Evolutionary conservation across 257 asterid genomes (phyloP).

Genomic region (Verbena officinalis): DNA sequence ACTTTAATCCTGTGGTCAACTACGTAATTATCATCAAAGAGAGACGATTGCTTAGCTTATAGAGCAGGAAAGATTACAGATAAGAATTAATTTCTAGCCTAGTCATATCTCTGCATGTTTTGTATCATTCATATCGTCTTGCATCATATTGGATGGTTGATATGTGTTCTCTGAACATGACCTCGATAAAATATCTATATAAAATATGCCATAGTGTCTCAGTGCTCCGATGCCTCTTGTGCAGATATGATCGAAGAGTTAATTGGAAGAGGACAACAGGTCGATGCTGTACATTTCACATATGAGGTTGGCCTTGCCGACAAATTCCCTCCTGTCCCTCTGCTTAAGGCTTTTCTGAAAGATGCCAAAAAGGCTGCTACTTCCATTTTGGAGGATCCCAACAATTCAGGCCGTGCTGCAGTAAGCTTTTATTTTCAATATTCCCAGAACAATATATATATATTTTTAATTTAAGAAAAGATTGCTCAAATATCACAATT

Average conservation of each 20-base stretch:
- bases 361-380: slow-evolving; percentile 86
- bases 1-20: background rate
- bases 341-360: slow-evolving; percentile 86
- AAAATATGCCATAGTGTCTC: slow-evolving; percentile 35
- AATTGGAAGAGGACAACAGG: slow-evolving; percentile 96
- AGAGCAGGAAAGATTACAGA: background rate
- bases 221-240: slow-evolving; percentile 30
- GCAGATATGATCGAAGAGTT: slow-evolving; percentile 96
- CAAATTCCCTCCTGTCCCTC: slow-evolving; percentile 94
- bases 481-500: no score
- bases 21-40: no score
- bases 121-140: background rate
- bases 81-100: background rate
- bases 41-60: no score
- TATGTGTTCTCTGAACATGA: background rate
- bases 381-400: slow-evolving; percentile 79
- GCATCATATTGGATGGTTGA: background rate
- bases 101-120: background rate
- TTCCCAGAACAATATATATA: background rate
- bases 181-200: background rate
- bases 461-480: background rate
- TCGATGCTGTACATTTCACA: slow-evolving; percentile 97
- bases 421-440: slow-evolving; percentile 42
- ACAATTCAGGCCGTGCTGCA: slow-evolving; percentile 89
- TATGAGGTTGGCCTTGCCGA: slow-evolving; percentile 86